These are phyloP conservation scores for Vigna radiata DNA, from an alignment of 306 rosid genomes.

Conservation along the genomic window DNA sequence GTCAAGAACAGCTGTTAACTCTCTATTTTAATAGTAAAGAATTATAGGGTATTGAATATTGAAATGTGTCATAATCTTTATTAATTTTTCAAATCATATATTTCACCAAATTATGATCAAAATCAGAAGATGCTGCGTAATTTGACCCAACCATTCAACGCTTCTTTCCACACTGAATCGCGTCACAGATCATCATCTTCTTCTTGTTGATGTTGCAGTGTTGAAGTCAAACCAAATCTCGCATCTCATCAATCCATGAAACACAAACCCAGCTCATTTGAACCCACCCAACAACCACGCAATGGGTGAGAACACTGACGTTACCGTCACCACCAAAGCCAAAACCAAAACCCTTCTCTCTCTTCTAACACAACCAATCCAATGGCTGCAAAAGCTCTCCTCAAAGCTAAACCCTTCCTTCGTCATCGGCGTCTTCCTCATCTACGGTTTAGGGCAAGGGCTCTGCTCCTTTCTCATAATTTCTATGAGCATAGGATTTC, in stretches of 20 bases:
- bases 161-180: background rate
- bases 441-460: slow-evolving; percentile 73
- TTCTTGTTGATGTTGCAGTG: background rate
- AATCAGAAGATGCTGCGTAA: too few relatives aligned
- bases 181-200: background rate
- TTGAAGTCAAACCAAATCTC: slow-evolving; percentile 13
- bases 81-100: too few relatives aligned
- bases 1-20: too few relatives aligned
- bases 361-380: slow-evolving; percentile 47
- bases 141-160: background rate
- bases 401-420: slow-evolving; percentile 54
- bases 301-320: background rate
- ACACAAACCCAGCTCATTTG: background rate
- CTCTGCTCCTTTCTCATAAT: background rate
- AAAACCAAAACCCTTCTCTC: background rate
- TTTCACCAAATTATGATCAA: too few relatives aligned
- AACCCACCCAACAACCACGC: too few relatives aligned
- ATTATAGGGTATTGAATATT: too few relatives aligned
- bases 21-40: background rate
- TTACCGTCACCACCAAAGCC: background rate
- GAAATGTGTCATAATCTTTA: too few relatives aligned
- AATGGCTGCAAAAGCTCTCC: slow-evolving; percentile 62
- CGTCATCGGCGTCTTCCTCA: slow-evolving; percentile 55
- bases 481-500: background rate
- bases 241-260: background rate